phyloP scores from a whole-genome alignment of 768 basidiomycete genomes.

The Calocybe indica region DNA sequence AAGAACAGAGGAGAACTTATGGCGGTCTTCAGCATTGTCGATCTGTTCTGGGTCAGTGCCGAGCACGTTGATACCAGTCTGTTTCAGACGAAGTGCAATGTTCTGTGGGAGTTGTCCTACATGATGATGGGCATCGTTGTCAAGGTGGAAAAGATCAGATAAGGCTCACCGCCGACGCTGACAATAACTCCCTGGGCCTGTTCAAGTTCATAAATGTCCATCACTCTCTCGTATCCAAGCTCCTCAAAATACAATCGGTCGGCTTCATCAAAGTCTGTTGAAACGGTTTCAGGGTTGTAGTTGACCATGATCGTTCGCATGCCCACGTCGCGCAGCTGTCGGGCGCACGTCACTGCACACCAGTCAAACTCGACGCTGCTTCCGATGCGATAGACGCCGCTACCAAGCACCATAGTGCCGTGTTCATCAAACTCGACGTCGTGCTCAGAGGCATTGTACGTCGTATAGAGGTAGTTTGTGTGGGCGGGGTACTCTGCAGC shows the following conservation, averaged over 20 bases:
- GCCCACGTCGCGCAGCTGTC: conserved; percentile 88
- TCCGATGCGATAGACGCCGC: conserved; percentile 97
- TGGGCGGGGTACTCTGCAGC: conserved; percentile 98
- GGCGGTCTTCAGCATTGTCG: conserved; percentile 96
- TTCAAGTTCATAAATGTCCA: conserved; percentile 99
- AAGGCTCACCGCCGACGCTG: conserved; percentile 81
- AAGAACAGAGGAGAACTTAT: conserved; percentile 97
- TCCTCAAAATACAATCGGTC: conserved; percentile 98
- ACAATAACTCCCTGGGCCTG: conserved; percentile 90
- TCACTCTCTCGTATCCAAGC: conserved; percentile 94
- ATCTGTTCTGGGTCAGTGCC: conserved; percentile 95
- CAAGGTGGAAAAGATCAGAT: not conserved
- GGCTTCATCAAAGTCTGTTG: conserved; percentile 99
- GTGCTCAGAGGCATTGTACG: conserved; percentile 94
- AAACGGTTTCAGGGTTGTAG: conserved; percentile 99
- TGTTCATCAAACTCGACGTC: conserved; percentile 95
- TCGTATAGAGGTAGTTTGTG: conserved; percentile 99
- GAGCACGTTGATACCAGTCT: conserved; percentile 86
- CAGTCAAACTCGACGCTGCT: conserved; percentile 99
- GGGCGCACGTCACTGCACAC: conserved; percentile 99
- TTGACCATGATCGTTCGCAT: conserved; percentile 98
- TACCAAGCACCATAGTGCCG: conserved; percentile 98
- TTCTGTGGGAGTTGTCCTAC: conserved; percentile 96
- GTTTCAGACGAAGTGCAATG: conserved; percentile 92
- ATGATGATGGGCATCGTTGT: not conserved